Percentiles rank a stretch among this genome's conserved stretches.
Conservation (phyloP, 305 asterid species). For the Petunia hybrid region DNA sequence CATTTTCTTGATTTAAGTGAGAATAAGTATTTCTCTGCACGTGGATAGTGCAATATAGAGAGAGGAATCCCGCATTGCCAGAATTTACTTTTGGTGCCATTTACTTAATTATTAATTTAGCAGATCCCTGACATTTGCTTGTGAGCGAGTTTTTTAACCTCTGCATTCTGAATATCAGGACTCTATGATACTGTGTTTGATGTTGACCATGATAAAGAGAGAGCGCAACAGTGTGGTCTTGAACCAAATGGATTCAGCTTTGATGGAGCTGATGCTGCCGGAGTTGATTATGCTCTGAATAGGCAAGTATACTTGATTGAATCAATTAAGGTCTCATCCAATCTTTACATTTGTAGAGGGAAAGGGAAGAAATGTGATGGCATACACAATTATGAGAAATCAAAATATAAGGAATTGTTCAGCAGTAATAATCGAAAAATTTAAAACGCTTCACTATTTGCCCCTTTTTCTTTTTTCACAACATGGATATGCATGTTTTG, state of each 20-base stretch:
- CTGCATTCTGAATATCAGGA: constrained; percentile 55
- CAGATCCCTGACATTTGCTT: background rate
- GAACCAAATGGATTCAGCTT: constrained; percentile 95
- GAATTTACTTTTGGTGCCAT: background rate
- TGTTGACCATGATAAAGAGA: constrained; percentile 86
- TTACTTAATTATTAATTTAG: constrained; percentile 10
- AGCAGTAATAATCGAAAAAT: constrained; percentile 14
- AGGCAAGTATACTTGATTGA: constrained; percentile 55
- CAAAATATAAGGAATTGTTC: constrained; percentile 2
- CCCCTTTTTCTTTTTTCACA: background rate
- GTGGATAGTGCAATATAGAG: too few relatives aligned
- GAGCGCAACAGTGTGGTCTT: constrained; percentile 80
- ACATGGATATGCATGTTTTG: background rate
- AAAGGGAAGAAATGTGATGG: constrained; percentile 16
- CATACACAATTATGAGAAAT: background rate
- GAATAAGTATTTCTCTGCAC: background rate
- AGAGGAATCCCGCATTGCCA: too few relatives aligned
- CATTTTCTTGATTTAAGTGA: constrained; percentile 20
- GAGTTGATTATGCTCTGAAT: constrained; percentile 95
- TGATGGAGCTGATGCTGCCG: constrained; percentile 95
- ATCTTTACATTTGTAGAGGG: constrained; percentile 14
- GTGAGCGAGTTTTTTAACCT: constrained; percentile 6
- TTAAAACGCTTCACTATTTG: background rate
- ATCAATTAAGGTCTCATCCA: background rate
- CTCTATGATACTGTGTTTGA: constrained; percentile 95